phyloP scores from a whole-genome alignment of 441 rosid species.

The Raphanus hybrid region DNA sequence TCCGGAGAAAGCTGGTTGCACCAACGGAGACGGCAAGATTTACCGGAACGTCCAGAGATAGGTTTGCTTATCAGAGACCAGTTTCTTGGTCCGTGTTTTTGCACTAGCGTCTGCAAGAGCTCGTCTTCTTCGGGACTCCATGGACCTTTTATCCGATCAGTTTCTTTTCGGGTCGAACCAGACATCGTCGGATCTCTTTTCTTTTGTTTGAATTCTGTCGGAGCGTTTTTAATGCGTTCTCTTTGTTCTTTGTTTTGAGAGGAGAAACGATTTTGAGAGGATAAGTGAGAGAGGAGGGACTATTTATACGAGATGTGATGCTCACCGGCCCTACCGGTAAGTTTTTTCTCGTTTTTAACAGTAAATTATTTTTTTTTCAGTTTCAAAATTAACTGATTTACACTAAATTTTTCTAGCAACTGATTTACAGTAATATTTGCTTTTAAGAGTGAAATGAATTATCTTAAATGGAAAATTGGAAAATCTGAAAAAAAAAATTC shows the following conservation, averaged over 20 bases:
- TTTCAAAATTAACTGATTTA: background rate
- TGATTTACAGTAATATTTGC: background rate
- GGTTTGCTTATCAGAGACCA: constrained; percentile 56
- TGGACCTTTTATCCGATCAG: constrained; percentile 50
- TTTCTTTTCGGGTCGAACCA: constrained; percentile 53
- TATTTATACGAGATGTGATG: constrained; percentile 36
- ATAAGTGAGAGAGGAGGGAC: constrained; percentile 26
- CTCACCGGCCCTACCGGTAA: constrained; percentile 42
- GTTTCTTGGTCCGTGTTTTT: constrained; percentile 50
- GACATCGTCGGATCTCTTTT: constrained; percentile 36
- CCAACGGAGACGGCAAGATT: constrained; percentile 71
- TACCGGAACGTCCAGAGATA: constrained; percentile 57
- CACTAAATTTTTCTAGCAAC: background rate
- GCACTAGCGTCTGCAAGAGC: constrained; percentile 43
- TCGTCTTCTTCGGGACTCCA: constrained; percentile 66
- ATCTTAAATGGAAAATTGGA: background rate
- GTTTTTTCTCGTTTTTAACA: constrained; percentile 10
- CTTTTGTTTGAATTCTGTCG: too few species aligned
- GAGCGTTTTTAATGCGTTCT: too few species aligned
- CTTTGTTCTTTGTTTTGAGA: background rate
- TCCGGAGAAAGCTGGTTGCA: constrained; percentile 62
- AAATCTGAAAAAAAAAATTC: background rate
- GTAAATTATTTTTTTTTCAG: background rate
- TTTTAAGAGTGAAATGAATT: background rate
- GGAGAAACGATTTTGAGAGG: constrained; percentile 25